phyloP scores from a whole-genome alignment of 441 rosid species.

The Viola pubescens region DNA sequence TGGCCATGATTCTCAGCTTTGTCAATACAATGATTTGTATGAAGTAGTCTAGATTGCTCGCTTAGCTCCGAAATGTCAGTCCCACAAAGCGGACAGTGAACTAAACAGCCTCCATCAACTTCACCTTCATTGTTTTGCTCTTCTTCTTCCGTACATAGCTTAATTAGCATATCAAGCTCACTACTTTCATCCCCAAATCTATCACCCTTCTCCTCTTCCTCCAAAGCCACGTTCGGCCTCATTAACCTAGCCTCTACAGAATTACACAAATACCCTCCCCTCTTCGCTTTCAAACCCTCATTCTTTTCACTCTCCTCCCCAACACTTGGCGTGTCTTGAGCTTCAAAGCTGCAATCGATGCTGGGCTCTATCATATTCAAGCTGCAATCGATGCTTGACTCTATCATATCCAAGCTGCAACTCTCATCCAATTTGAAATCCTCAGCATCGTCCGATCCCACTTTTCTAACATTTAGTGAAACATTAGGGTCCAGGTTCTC shows the following conservation, averaged over 20 bases:
- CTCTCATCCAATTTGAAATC: slow-evolving; percentile 7
- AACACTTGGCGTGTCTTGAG: not conserved
- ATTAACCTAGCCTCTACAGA: slow-evolving; percentile 64
- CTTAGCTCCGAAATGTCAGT: slow-evolving; percentile 53
- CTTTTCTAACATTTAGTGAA: not conserved
- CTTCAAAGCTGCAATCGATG: slow-evolving; percentile 33
- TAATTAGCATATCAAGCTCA: slow-evolving; percentile 51
- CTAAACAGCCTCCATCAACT: slow-evolving; percentile 19
- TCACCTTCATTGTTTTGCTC: slow-evolving; percentile 15
- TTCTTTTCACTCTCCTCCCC: slow-evolving; percentile 8
- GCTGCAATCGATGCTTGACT: slow-evolving; percentile 54
- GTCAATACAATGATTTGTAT: slow-evolving; percentile 77
- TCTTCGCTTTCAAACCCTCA: slow-evolving; percentile 24
- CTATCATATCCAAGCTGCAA: slow-evolving; percentile 61
- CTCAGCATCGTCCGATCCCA: not conserved
- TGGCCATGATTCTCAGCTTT: slow-evolving; percentile 27
- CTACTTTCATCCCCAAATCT: slow-evolving; percentile 24
- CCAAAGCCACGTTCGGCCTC: slow-evolving; percentile 20
- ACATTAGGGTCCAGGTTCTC: slow-evolving; percentile 34
- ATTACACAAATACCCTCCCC: slow-evolving; percentile 44
- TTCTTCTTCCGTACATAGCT: slow-evolving; percentile 41
- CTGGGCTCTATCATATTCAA: slow-evolving; percentile 22
- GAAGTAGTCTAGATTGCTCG: slow-evolving; percentile 59
- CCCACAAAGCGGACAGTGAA: slow-evolving; percentile 76
- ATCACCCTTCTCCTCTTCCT: slow-evolving; percentile 3